Conservation (phyloP, 192 early-diverging fungal genomes). For the Funneliformis geosporum region DNA sequence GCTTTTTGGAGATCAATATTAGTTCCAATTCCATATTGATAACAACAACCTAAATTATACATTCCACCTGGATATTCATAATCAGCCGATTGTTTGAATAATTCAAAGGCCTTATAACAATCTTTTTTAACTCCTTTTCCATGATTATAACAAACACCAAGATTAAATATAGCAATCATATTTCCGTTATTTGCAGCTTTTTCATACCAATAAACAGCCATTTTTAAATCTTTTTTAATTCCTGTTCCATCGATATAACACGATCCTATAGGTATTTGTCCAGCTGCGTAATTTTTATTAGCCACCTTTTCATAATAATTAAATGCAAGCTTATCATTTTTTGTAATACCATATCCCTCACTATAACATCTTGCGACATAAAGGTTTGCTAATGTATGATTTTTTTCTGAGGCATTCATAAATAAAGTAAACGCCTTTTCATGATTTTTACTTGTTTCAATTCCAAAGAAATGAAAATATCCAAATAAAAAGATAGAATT, state of each 20-base stretch:
- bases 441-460: too few relatives aligned
- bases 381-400: too few relatives aligned
- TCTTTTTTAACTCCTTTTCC: slow-evolving; percentile 60
- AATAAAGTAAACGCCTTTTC: too few relatives aligned
- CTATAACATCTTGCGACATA: neutral
- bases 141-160: slow-evolving; percentile 74
- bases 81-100: slow-evolving; percentile 45
- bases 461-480: too few relatives aligned
- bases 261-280: too few relatives aligned
- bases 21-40: slow-evolving; percentile 54
- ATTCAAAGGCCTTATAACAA: slow-evolving; percentile 45
- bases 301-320: slow-evolving; percentile 56
- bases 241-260: neutral
- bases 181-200: slow-evolving; percentile 52
- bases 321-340: slow-evolving; percentile 60
- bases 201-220: slow-evolving; percentile 59
- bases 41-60: too few relatives aligned
- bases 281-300: slow-evolving; percentile 29
- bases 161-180: slow-evolving; percentile 56
- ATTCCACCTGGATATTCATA: too few relatives aligned
- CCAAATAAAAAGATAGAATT: too few relatives aligned
- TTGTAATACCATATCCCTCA: neutral
- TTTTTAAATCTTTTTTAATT: slow-evolving; percentile 46
- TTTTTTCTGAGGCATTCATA: too few relatives aligned
- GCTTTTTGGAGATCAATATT: too few relatives aligned